phyloP scores from a whole-genome alignment of 441 rosid genomes.

The Gossypium schwendimanii region DNA sequence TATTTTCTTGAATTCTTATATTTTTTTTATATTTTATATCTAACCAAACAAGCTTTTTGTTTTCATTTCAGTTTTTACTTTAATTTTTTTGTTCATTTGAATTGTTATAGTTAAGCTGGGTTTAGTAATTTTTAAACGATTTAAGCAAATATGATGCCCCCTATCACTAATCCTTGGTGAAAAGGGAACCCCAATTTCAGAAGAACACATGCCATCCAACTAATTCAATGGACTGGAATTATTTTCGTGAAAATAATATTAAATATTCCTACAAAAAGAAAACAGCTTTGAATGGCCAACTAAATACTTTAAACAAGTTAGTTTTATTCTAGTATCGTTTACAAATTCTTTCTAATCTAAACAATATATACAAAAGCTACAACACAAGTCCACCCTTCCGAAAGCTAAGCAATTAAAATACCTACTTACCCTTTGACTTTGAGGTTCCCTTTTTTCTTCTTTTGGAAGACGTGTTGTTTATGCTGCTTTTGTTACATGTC shows the following conservation, averaged over 20 bases:
- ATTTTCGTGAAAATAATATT: background rate
- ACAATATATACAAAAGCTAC: background rate
- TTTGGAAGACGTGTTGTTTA: conserved; percentile 11
- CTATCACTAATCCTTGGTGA: too few species aligned
- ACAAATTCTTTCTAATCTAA: background rate
- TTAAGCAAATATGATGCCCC: too few species aligned
- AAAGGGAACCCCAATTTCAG: background rate
- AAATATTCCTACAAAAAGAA: background rate
- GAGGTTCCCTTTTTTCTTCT: conserved; percentile 21
- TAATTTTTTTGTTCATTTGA: too few species aligned
- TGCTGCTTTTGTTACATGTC: conserved; percentile 22
- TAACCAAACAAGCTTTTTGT: too few species aligned
- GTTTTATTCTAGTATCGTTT: background rate
- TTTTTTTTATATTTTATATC: too few species aligned
- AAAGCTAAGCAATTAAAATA: background rate
- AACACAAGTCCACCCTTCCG: background rate
- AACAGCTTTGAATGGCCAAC: background rate
- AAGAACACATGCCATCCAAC: background rate
- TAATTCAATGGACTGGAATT: background rate
- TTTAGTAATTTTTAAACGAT: too few species aligned
- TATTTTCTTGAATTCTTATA: too few species aligned
- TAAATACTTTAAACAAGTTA: background rate
- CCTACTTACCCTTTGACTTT: background rate
- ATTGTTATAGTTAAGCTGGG: too few species aligned
- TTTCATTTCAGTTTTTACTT: too few species aligned